Base-by-base conservation (phyloP, 306 rosid species). In the Trifolium repens region DNA sequence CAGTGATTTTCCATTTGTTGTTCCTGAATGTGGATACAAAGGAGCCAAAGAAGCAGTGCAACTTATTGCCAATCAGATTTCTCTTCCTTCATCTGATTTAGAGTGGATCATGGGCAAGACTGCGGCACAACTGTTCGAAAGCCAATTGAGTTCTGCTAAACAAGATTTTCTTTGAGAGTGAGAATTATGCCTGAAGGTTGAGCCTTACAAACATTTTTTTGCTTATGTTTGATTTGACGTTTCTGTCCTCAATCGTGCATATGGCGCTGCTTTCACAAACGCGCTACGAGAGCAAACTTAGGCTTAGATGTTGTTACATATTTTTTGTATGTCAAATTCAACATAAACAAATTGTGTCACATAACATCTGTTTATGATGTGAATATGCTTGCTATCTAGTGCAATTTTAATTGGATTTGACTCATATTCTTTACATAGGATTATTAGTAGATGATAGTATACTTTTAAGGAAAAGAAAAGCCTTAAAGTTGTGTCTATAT, bases 1-100 rank as follows among this genome's bases (percentile, higher is more conserved):
- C 96, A 93, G 97, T 65, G 97, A 93, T 73, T 89, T 93, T 75
- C 98, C 98, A 52, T 91, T 26, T 78, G 96, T 88, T 66, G 90
- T 85, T 69, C 82, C 85, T 46, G 92, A 93, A 80, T 93, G 97
- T 61, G 96, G 94, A 37, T 93, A 93, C 62, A 87, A 88, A 76
- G 96, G 82, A 76, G 94, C 86, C 35, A 89, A 84, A 78, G 96
- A 93, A 71, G 97, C 94, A 0, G 87, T 75, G 22, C 60, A 85
- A 15, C 68, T 40, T 47, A 79, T 88, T 73, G 89, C 82, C 55
- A 71, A 84, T 71, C 72, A 87, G 79, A 77, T 81, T 9, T 69
- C 85, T 46, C 35, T 91, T 46, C 79, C 93, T 30, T 77, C 88
- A 5, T 71, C 92, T 35, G 98, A 88, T 68, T 53, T 91, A 79